phyloP scores from a whole-genome alignment of 306 rosid genomes.

The Elaeagnus macrophylla region DNA sequence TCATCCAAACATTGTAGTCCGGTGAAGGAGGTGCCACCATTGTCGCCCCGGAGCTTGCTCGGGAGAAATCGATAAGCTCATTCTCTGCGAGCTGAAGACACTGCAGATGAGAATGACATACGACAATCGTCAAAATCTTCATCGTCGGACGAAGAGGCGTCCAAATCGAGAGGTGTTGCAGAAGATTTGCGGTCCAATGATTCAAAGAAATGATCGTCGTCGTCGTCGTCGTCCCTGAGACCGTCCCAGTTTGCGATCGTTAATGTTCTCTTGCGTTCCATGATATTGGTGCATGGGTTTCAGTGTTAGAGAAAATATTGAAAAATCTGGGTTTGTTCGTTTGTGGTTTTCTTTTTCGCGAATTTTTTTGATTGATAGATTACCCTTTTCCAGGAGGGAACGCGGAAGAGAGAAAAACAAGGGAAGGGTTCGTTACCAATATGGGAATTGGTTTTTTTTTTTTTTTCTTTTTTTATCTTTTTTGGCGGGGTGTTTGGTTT shows the following conservation, averaged over 20 bases:
- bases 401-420: conserved; percentile 36
- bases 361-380: background rate
- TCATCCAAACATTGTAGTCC: conserved; percentile 71
- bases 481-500: too few relatives aligned
- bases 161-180: conserved; percentile 23
- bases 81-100: conserved; percentile 27
- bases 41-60: background rate
- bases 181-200: conserved; percentile 34
- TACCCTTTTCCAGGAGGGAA: conserved; percentile 7
- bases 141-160: conserved; percentile 33
- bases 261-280: conserved; percentile 41
- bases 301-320: background rate
- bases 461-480: too few relatives aligned
- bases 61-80: conserved; percentile 5
- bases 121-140: conserved; percentile 47
- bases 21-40: background rate
- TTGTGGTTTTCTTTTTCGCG: background rate
- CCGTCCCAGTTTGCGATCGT: conserved; percentile 49
- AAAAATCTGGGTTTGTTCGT: background rate
- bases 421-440: conserved; percentile 4
- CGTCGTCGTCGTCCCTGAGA: conserved; percentile 40
- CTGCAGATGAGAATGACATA: conserved; percentile 47
- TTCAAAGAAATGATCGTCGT: conserved; percentile 56
- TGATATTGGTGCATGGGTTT: conserved; percentile 11
- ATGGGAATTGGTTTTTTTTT: too few relatives aligned